phyloP scores from a whole-genome alignment of 2,329 filamentous ascomycete genomes.

The Elsinoe ampelina region DNA sequence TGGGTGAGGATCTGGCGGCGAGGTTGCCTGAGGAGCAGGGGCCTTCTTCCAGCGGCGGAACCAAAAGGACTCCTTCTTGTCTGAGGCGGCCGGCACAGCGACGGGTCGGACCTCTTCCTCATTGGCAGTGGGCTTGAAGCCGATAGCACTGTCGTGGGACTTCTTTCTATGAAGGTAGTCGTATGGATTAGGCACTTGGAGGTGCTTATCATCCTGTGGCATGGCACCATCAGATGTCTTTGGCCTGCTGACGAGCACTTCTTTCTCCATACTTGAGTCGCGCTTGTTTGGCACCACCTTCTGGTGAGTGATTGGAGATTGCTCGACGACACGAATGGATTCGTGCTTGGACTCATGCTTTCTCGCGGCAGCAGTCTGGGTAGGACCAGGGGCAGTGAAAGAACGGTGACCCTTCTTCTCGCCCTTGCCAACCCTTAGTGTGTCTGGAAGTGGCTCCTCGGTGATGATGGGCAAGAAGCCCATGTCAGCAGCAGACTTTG shows the following conservation, averaged over 20 bases:
- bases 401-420: conserved; percentile 31
- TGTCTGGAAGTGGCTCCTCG: conserved; percentile 38
- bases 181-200: conserved; percentile 15
- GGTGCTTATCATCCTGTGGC: conserved; percentile 11
- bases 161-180: conserved; percentile 15
- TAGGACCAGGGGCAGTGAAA: conserved; percentile 33
- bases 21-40: not conserved
- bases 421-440: conserved; percentile 17
- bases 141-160: conserved; percentile 18
- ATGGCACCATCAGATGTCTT: conserved; percentile 10
- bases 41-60: conserved; percentile 25
- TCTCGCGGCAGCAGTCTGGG: not conserved
- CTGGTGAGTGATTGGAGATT: conserved; percentile 22
- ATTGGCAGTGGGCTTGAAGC: conserved; percentile 12
- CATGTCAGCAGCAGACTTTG: conserved; percentile 23
- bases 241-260: conserved; percentile 1
- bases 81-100: not conserved
- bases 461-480: conserved; percentile 42
- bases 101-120: conserved; percentile 20
- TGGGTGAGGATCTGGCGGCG: conserved; percentile 2
- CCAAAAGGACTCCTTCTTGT: conserved; percentile 40
- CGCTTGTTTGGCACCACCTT: not conserved
- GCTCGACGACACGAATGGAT: conserved; percentile 46
- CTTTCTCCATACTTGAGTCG: conserved; percentile 9
- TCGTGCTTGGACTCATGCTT: conserved; percentile 5